These are phyloP conservation scores for Leptographium radiaticola DNA, from an alignment of 2,329 filamentous ascomycete species.

Conservation along the genomic window DNA sequence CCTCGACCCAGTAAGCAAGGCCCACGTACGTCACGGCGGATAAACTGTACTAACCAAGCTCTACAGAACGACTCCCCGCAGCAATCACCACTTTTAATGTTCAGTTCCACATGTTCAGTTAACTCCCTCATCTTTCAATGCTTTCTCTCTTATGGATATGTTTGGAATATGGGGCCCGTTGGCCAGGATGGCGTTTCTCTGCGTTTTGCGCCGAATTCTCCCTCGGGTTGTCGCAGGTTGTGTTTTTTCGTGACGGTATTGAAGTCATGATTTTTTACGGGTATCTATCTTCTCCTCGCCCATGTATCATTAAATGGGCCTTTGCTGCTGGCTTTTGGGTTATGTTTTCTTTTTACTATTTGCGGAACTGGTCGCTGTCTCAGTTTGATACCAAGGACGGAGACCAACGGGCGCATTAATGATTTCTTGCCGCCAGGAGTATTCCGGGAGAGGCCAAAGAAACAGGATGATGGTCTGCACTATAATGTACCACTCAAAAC, in stretches of 20 bases:
- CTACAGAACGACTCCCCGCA: slow-evolving; percentile 26
- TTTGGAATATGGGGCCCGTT: not conserved
- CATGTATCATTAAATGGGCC: not conserved
- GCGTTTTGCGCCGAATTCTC: too few relatives aligned
- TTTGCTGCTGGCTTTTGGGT: too few relatives aligned
- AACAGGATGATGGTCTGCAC: too few relatives aligned
- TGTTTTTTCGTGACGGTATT: not conserved
- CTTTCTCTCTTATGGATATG: not conserved
- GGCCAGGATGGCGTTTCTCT: not conserved
- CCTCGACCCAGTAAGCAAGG: slow-evolving; percentile 37
- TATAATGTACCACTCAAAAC: too few relatives aligned
- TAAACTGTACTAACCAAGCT: not conserved
- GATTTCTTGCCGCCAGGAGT: too few relatives aligned
- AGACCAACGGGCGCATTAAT: too few relatives aligned
- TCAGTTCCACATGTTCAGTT: not conserved
- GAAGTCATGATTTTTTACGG: not conserved
- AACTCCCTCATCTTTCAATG: not conserved
- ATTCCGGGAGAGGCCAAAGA: too few relatives aligned
- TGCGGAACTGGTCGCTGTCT: too few relatives aligned
- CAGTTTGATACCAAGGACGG: too few relatives aligned
- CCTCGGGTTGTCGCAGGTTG: not conserved
- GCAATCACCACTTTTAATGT: slow-evolving; percentile 27
- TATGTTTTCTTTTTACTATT: too few relatives aligned
- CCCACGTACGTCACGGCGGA: not conserved
- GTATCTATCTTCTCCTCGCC: too few relatives aligned